These are phyloP conservation scores for Syzygium aromaticum DNA, from an alignment of 345 rosid species.

Conservation along the genomic window DNA sequence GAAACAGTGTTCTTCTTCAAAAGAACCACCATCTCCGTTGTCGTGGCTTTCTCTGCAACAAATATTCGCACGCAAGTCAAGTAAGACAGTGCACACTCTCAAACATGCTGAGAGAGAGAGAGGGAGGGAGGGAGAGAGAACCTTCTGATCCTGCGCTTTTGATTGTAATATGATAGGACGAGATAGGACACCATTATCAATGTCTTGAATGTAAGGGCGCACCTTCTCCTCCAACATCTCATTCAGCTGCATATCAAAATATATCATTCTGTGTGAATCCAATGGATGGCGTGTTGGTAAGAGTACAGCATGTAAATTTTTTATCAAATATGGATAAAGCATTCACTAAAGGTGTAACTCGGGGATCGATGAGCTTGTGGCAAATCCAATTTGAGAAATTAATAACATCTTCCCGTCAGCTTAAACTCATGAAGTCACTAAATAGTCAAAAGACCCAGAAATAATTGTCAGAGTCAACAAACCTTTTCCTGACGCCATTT, in stretches of 20 bases:
- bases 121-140: not conserved
- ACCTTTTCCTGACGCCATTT: conserved; percentile 96
- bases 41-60: conserved; percentile 32
- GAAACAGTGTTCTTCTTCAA: conserved; percentile 6
- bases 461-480: conserved; percentile 1
- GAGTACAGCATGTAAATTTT: not conserved
- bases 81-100: not conserved
- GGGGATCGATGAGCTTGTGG: not conserved
- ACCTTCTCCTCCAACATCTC: conserved; percentile 84
- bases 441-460: not conserved
- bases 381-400: not conserved
- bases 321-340: not conserved
- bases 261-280: not conserved
- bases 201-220: conserved; percentile 52
- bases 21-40: conserved; percentile 70
- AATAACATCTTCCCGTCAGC: not conserved
- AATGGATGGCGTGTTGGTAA: not conserved
- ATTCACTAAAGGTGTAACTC: not conserved
- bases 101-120: not conserved
- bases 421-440: not conserved
- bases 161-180: conserved; percentile 50
- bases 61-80: not conserved
- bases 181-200: conserved; percentile 38
- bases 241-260: conserved; percentile 41
- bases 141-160: conserved; percentile 38